Percentiles rank a stretch among this genome's conserved stretches.
Conservation (phyloP, 2,329 filamentous ascomycete genomes). For the Ophiocordyceps camponoti-leonardi region DNA sequence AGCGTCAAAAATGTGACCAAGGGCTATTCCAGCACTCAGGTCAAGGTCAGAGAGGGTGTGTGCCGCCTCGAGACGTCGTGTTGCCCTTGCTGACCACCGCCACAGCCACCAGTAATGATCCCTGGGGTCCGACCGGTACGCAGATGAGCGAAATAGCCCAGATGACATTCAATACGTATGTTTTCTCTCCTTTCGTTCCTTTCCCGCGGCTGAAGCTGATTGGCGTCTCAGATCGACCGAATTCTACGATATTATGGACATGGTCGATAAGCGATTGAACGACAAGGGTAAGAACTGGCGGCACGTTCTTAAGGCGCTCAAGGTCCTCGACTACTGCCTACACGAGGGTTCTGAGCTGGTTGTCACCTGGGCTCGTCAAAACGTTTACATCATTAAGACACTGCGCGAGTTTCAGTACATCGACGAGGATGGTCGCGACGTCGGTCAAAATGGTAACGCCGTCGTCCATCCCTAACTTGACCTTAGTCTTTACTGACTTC, state of each 20-base stretch:
- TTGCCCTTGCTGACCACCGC: not conserved
- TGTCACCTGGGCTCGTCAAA: slow-evolving; percentile 95
- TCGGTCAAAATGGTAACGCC: slow-evolving; percentile 75
- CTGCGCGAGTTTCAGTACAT: slow-evolving; percentile 92
- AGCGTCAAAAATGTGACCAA: slow-evolving; percentile 99
- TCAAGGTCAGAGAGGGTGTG: slow-evolving; percentile 95
- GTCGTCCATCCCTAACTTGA: slow-evolving; percentile 1
- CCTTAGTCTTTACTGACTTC: slow-evolving; percentile 3
- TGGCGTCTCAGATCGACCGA: slow-evolving; percentile 60
- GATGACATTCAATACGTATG: slow-evolving; percentile 94
- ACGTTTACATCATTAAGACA: slow-evolving; percentile 97
- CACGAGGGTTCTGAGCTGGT: slow-evolving; percentile 94
- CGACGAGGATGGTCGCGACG: slow-evolving; percentile 87
- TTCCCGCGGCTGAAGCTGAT: not conserved
- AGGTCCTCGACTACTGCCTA: slow-evolving; percentile 93
- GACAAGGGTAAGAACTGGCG: slow-evolving; percentile 99
- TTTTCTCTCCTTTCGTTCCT: slow-evolving; percentile 3
- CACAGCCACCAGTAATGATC: slow-evolving; percentile 90
- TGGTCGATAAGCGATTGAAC: slow-evolving; percentile 95
- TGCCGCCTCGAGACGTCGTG: not conserved
- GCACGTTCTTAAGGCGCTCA: slow-evolving; percentile 91
- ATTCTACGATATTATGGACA: slow-evolving; percentile 99
- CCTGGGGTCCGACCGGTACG: slow-evolving; percentile 93
- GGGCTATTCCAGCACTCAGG: slow-evolving; percentile 89
- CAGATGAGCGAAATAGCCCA: slow-evolving; percentile 98